Evolutionary conservation across 257 asterid species (phyloP), one percentile per base, ranked within the genome.

Genomic region (Vinca minor): DNA sequence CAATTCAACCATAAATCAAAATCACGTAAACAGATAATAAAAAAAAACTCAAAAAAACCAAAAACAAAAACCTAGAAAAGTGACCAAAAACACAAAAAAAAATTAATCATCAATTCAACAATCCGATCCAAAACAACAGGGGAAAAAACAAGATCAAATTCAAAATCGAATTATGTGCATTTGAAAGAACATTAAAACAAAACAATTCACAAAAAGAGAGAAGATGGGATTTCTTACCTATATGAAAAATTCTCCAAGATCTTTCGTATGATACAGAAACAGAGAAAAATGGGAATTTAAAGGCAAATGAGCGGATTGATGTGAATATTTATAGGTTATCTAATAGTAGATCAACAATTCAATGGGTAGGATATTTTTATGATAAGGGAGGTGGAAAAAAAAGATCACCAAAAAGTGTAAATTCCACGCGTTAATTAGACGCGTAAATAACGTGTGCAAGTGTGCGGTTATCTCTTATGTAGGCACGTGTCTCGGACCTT

Each of bases 381-480:
- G 23, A 2, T 28, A 0, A 8, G 32, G 17, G 0, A 29, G n/a
- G 59, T 4, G 17, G 23, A 8, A n/a, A 5, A 61, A 9, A n/a
- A 31, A 46, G 20, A 13, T 9, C 0, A 1, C 8, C n/a, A n/a
- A n/a, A n/a, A 39, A 4, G 17, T 44, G 31, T 45, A 26, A 73
- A 71, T 78, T 74, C 81, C 69, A 79, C 81, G 87, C 90, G 84
- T 81, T 82, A 6, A 69, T 70, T 69, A 56, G 48, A 86, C 86
- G 91, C 90, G 87, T 79, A 57, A n/a, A 66, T 72, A 70, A 66
- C 89, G 87, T 72, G 81, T 77, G 25, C 25, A 46, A 20, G 87
- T 70, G 79, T 77, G 31, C 28, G 41, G 21, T 11, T 20, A 44
- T 15, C n/a, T n/a, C n/a, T n/a, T n/a, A n/a, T n/a, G n/a, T 44